Base-by-base conservation (phyloP, 306 rosid genomes). In the Castanea mollissima region DNA sequence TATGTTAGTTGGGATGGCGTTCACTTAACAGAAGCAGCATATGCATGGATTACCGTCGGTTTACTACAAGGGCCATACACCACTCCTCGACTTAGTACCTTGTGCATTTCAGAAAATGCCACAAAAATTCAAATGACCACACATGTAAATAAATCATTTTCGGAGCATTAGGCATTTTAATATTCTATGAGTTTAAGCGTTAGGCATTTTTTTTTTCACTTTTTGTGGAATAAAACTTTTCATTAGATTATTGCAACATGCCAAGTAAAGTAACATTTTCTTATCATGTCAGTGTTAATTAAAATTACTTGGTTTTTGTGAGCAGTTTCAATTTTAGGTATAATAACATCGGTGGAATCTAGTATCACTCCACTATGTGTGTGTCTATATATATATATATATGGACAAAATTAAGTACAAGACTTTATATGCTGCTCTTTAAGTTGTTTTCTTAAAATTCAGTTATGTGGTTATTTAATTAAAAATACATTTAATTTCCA, bases 1-100 rank as follows among this genome's bases (percentile, higher is more conserved):
- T 72, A 76, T 76, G 86, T 83, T 69, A 58, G 78, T 4, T 89
- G 92, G 90, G 90, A 89, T 83, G 87, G 90, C 0, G 5, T 62
- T 1, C 83, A 79, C 67, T 63, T 79, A 5, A 79, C 83, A 34
- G 83, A 73, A 63, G 74, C 78, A 7, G 78, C 78, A n/a, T 63
- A 79, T 65, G 20, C 44, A 19, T 5, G 16, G 70, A 73, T 79
- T 21, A 86, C 86, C 46, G 11, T 54, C 6, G 78, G 38, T 73
- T 21, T 86, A 19, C 34, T 86, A 1, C 44, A 81, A 35, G 86
- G 85, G 31, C 73, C 84, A 13, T 64, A 52, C 27, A 38, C 78
- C n/a, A 6, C 34, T 21, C 91, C 87, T 63, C 75, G 35, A 6
- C 35, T 82, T 71, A 32, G 21, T 31, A 44, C 76, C 29, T 23